Evolutionary conservation across 192 early-diverging fungal genomes (phyloP).

Genomic region (Coemansia sp.): DNA sequence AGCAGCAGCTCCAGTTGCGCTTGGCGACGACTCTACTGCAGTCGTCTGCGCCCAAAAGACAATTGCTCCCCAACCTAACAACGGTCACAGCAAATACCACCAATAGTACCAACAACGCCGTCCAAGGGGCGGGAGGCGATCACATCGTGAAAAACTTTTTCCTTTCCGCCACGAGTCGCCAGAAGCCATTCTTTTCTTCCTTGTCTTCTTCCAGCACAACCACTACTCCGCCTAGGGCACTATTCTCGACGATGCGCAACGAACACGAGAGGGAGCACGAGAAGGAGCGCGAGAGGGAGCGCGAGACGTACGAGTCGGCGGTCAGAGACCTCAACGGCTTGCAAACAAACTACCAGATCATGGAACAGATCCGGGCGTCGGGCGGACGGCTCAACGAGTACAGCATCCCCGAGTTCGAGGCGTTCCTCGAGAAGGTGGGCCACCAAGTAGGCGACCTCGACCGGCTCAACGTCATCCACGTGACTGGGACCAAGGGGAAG

Average conservation of each 20-base stretch:
- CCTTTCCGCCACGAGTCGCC: not conserved
- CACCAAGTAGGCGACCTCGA: slow-evolving; percentile 67
- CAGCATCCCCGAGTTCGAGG: slow-evolving; percentile 36
- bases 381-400: slow-evolving; percentile 33
- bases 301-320: slow-evolving; percentile 61
- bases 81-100: not conserved
- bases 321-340: slow-evolving; percentile 78
- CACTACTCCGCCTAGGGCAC: not conserved
- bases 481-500: slow-evolving; percentile 88
- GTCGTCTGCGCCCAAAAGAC: not conserved
- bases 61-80: not conserved
- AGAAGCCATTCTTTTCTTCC: slow-evolving; percentile 6
- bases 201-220: not conserved
- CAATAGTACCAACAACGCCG: not conserved
- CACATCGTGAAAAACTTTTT: slow-evolving; percentile 1
- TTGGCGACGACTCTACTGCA: not conserved
- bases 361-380: slow-evolving; percentile 67
- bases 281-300: too few relatives aligned
- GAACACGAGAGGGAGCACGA: not conserved
- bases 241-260: not conserved
- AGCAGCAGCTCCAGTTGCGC: not conserved
- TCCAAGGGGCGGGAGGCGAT: not conserved
- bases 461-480: slow-evolving; percentile 74
- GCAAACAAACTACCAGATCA: slow-evolving; percentile 82
- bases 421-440: slow-evolving; percentile 34